A percentile compares a stretch with the other conserved stretches of the same genome.
These are phyloP conservation scores for Psilocybe sp. DNA, from an alignment of 768 basidiomycete species.

Conservation along the genomic window DNA sequence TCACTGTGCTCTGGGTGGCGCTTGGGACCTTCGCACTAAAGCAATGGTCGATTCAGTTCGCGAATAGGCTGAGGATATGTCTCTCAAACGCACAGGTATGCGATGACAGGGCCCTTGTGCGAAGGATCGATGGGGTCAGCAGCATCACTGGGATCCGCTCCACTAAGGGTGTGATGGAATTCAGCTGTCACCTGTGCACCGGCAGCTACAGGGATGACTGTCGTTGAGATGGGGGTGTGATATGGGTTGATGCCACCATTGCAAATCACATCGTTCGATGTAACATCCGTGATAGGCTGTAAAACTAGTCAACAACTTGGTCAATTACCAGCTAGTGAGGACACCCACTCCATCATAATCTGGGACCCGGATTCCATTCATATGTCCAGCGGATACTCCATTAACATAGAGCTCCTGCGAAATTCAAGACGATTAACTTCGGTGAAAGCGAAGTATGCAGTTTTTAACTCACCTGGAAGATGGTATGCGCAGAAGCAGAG, in stretches of 20 bases:
- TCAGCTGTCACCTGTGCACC: conserved; percentile 51
- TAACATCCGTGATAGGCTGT: conserved; percentile 56
- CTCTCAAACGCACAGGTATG: conserved; percentile 42
- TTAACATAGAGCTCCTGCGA: conserved; percentile 47
- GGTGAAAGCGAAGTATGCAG: neutral
- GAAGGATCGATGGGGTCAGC: conserved; percentile 47
- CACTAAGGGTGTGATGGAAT: conserved; percentile 46
- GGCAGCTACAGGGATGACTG: conserved; percentile 47
- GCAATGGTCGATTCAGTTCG: neutral
- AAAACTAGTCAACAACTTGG: neutral
- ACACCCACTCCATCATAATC: conserved; percentile 40
- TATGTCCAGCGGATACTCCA: conserved; percentile 43
- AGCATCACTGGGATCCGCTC: conserved; percentile 37
- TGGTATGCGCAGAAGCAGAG: conserved; percentile 44
- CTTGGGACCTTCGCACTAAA: conserved; percentile 41
- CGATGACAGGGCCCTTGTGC: conserved; percentile 52
- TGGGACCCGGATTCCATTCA: conserved; percentile 38
- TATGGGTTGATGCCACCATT: conserved; percentile 60
- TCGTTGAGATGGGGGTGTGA: conserved; percentile 41
- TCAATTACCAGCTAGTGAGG: neutral
- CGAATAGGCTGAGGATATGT: neutral
- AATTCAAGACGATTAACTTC: neutral
- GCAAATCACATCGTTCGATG: conserved; percentile 54
- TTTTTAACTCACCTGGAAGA: conserved; percentile 41
- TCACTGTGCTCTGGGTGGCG: conserved; percentile 37